phyloP scores from a whole-genome alignment of 306 rosid species.

The Hylodesmum podocarpum region DNA sequence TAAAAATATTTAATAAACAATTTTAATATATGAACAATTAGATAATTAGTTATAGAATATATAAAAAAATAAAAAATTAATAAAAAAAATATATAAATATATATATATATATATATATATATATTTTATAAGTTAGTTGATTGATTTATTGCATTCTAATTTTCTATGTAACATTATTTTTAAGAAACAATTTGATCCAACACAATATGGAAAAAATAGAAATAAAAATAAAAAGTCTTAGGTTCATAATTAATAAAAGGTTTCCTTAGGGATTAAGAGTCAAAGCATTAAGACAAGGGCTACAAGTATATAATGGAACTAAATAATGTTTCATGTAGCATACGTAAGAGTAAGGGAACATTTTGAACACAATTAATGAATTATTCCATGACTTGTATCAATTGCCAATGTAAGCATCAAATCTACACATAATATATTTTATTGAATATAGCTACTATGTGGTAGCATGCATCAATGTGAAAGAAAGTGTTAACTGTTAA shows the following conservation, averaged over 20 bases:
- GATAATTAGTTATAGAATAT: too few species aligned
- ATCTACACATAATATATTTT: too few species aligned
- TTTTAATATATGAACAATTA: too few species aligned
- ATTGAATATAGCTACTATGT: background rate
- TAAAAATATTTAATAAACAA: too few species aligned
- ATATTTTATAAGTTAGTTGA: too few species aligned
- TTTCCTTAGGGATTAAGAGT: conserved; percentile 52
- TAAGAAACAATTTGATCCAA: background rate
- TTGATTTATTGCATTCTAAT: too few species aligned
- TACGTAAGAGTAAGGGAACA: conserved; percentile 9
- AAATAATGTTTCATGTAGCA: background rate
- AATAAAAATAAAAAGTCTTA: too few species aligned
- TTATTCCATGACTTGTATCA: background rate
- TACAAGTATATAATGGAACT: conserved; percentile 20
- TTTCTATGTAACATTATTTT: too few species aligned
- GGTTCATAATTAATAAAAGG: background rate
- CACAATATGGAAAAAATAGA: background rate
- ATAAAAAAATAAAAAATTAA: too few species aligned
- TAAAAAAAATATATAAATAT: too few species aligned
- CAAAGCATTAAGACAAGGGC: conserved; percentile 37
- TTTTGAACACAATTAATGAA: background rate
- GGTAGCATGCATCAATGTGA: conserved; percentile 24
- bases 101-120: too few species aligned
- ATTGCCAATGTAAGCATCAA: background rate
- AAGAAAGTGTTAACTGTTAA: conserved; percentile 7